Evolutionary conservation across 2,329 filamentous ascomycete genomes (phyloP), one percentile per base, ranked within the genome.

Genomic region (Alternaria atra): DNA sequence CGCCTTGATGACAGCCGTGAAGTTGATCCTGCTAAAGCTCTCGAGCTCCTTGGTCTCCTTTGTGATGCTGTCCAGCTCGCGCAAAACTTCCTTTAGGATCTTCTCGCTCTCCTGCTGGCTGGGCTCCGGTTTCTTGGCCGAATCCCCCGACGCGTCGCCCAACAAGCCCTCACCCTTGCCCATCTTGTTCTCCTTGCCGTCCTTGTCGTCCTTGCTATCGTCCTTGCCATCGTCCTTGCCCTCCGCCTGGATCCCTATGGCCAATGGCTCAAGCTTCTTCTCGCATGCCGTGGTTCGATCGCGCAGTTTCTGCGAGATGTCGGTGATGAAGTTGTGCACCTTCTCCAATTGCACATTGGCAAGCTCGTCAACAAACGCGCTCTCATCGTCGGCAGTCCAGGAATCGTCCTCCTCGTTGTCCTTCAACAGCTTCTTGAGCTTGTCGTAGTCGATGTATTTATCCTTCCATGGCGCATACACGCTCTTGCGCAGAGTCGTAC

Each of bases 1-100:
- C 48, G 97, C 97, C 85, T 99, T 99, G 76, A 97, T 86, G 80
- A 98, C 97, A 48, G 93, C 95, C 6, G 95, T 97, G 80, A 97
- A 99, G 82, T 99, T 99, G 82, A 97, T 90, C 66, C 90, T 91
- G 80, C 93, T 95, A 82, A 95, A 99, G 79, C 92, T 95, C 81
- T 97, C 95, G 69, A 99, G 86, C 83, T 97, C 92, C 77, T 91
- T 94, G 74, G 96, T 90, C 80, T 97, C 93, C 77, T 92, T 92
- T 34, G 92, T 95, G 79, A 98, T 95, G 55, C 82, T 81, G 79
- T 98, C 94, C 57, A 98, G 86, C 82, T 97, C 93, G 48, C 83
- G 80, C 74, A 95, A 85, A 39, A 94, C 89, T 70, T 92, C 87
- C 67, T 89, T 88, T 52, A 96, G 83, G 73, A 87, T 84, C 63